phyloP scores from a whole-genome alignment of 768 basidiomycete species.

The Leccinellum albellum region DNA sequence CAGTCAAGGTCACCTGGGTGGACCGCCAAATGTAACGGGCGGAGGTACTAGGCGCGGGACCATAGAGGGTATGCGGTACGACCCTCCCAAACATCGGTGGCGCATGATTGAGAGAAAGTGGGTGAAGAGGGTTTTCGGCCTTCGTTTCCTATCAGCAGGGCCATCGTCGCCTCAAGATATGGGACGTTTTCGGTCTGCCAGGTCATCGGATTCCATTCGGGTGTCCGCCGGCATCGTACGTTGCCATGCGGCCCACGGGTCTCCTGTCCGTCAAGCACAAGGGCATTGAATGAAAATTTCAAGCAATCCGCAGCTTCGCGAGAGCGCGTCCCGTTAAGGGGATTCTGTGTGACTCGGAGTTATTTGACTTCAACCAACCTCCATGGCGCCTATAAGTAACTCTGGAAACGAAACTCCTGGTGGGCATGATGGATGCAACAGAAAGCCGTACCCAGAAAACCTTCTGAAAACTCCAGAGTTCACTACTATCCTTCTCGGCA shows the following conservation, averaged over 20 bases:
- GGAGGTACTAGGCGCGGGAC: not conserved
- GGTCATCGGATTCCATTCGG: not conserved
- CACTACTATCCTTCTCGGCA: not conserved
- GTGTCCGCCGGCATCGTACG: not conserved
- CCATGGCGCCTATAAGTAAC: not conserved
- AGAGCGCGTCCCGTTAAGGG: not conserved
- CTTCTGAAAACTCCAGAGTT: not conserved
- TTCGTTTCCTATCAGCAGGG: not conserved
- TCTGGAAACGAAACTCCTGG: not conserved
- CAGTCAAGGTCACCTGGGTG: not conserved
- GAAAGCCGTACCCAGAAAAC: not conserved
- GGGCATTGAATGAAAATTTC: not conserved
- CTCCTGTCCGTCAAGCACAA: not conserved
- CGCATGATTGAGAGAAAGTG: not conserved
- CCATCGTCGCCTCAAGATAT: not conserved
- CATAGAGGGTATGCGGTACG: not conserved
- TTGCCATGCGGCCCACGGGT: not conserved
- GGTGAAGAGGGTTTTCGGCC: not conserved
- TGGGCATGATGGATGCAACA: not conserved
- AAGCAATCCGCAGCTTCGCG: not conserved
- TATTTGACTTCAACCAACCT: not conserved
- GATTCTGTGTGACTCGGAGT: not conserved
- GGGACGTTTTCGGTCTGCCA: not conserved
- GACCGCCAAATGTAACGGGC: not conserved
- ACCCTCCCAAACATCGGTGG: not conserved